Conservation (phyloP, 306 rosid genomes). For the Biancaea sappan region DNA sequence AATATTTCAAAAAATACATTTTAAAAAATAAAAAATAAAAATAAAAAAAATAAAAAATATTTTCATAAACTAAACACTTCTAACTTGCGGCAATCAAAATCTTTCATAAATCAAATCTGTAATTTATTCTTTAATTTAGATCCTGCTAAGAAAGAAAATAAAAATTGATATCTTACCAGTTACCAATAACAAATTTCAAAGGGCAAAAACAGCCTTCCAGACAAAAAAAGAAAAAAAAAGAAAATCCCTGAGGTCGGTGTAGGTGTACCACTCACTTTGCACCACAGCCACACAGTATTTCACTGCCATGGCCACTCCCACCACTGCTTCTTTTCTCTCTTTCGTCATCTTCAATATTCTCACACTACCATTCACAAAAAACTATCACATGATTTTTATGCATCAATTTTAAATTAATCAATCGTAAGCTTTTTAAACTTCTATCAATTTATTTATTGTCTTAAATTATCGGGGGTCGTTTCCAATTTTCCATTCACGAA, state of each 20-base stretch:
- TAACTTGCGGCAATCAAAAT: too few species aligned
- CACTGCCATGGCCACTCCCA: not conserved
- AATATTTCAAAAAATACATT: too few species aligned
- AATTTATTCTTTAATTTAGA: too few species aligned
- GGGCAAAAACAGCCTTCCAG: not conserved
- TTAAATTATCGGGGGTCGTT: not conserved
- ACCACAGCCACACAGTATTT: conserved; percentile 1
- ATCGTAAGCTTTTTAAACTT: not conserved
- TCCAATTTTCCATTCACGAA: not conserved
- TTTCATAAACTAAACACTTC: too few species aligned
- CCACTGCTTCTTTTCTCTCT: not conserved
- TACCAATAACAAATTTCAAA: too few species aligned
- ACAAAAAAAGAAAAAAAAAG: too few species aligned
- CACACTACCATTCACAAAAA: not conserved
- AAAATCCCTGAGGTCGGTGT: not conserved
- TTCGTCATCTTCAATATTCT: not conserved
- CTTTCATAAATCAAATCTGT: too few species aligned
- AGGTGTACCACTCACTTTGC: not conserved
- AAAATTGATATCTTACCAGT: too few species aligned
- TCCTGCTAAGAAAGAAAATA: too few species aligned
- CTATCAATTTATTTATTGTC: not conserved
- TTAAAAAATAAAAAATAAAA: too few species aligned
- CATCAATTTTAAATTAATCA: not conserved
- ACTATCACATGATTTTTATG: not conserved
- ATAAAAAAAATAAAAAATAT: too few species aligned